Conservation (phyloP, 306 rosid genomes). For the Prunus mira region DNA sequence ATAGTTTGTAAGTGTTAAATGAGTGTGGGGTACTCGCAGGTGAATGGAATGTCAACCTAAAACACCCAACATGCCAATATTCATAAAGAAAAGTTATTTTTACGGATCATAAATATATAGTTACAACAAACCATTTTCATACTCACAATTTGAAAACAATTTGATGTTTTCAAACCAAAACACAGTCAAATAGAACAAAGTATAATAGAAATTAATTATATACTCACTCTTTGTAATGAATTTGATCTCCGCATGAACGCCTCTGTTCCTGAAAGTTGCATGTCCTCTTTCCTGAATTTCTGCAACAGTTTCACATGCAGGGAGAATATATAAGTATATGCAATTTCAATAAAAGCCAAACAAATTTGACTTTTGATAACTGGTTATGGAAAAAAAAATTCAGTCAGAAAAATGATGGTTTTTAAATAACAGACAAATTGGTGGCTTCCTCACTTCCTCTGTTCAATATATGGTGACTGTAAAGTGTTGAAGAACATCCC, state of each 20-base stretch:
- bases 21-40: background rate
- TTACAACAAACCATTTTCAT: background rate
- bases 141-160: background rate
- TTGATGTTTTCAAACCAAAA: background rate
- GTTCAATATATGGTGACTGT: background rate
- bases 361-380: background rate
- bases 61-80: background rate
- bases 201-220: background rate
- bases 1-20: background rate
- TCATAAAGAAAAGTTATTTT: background rate
- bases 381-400: background rate
- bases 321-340: constrained; percentile 14
- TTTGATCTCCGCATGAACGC: constrained; percentile 83
- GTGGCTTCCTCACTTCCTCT: background rate
- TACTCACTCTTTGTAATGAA: constrained; percentile 89
- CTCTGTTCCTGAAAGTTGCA: constrained; percentile 84
- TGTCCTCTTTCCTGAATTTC: constrained; percentile 92
- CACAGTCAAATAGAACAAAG: background rate
- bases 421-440: background rate
- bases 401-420: background rate
- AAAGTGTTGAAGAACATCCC: background rate
- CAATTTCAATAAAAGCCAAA: background rate
- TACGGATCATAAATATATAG: background rate
- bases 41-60: background rate
- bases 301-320: constrained; percentile 32